Evolutionary conservation across 768 basidiomycete species (phyloP), one percentile per base, ranked within the genome.

Genomic region (Russula griseocarnosa): DNA sequence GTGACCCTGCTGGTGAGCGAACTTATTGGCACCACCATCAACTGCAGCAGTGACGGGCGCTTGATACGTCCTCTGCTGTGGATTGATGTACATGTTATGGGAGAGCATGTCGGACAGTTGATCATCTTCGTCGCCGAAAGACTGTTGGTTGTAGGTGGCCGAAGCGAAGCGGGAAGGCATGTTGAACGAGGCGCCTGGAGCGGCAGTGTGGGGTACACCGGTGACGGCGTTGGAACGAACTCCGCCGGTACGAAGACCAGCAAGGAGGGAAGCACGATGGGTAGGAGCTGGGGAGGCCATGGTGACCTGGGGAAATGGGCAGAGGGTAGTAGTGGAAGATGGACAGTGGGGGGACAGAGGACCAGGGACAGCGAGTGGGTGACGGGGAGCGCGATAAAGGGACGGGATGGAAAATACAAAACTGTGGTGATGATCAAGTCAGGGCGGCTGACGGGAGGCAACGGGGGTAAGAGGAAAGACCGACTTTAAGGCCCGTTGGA

Each of bases 231-330:
- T 71, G n/a, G 91, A 86, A 70, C 92, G 88, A 65, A 94, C 92
- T 55, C 92, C 92, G 73, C 92, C 92, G 59, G 92, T 94, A 73
- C 92, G 88, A 72, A 94, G 90, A 70, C 89, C 90, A 65, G 87
- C 81, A 75, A 94, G 90, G 72, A 94, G 90, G 66, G 90, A 89
- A 56, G 92, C 90, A 70, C 92, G 89, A 60, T 70, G 68, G 74
- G 80, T 86, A 70, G 81, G 72, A 56, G 73, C 72, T 36, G 70
- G 74, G 62, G 80, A 74, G 58, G 81, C 75, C 81, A 83, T 82
- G 66, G 67, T 51, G 10, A 22, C 50, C 28, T 10, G 34, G 54
- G 66, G 59, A 55, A 62, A 66, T 52, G 68, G 57, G 67, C 58
- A 63, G 66, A 65, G 60, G 66, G 67, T 61, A 59, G 61, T 60